Percentiles rank a stretch among this genome's conserved stretches.
phyloP scores from a whole-genome alignment of 345 rosid genomes.

The Luvunga scandens region DNA sequence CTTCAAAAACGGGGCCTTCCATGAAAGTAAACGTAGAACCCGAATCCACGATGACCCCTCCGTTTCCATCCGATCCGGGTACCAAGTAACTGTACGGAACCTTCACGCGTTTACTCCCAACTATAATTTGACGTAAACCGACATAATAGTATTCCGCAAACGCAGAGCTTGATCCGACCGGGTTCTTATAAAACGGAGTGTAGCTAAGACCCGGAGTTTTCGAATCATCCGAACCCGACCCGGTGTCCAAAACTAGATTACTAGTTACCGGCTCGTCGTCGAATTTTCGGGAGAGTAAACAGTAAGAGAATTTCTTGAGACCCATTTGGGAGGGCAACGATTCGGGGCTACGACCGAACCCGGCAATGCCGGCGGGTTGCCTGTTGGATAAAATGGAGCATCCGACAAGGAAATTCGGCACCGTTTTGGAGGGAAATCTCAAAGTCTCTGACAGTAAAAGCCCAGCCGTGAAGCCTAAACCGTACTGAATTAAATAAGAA shows the following conservation, averaged over 20 bases:
- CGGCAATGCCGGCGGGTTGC: conserved; percentile 90
- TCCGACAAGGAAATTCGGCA: conserved; percentile 63
- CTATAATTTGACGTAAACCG: conserved; percentile 50
- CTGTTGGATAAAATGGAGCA: conserved; percentile 73
- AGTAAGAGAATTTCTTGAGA: conserved; percentile 68
- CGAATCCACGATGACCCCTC: conserved; percentile 86
- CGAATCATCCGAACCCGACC: conserved; percentile 33
- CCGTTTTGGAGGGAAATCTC: conserved; percentile 39
- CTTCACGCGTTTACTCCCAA: conserved; percentile 55
- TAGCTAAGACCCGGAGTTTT: conserved; percentile 52
- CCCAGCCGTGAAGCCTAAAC: conserved; percentile 74
- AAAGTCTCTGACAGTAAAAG: conserved; percentile 57
- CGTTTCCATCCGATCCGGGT: conserved; percentile 64
- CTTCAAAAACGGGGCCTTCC: conserved; percentile 56
- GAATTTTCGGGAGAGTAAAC: conserved; percentile 62
- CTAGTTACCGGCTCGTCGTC: conserved; percentile 59
- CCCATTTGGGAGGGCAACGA: conserved; percentile 78
- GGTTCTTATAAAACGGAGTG: conserved; percentile 64
- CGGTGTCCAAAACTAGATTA: conserved; percentile 55
- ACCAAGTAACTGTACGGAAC: conserved; percentile 54
- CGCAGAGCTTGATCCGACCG: conserved; percentile 25
- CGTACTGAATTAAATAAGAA: conserved; percentile 68
- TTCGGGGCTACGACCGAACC: conserved; percentile 70
- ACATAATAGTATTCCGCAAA: conserved; percentile 63
- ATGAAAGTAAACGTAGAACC: conserved; percentile 89